Evolutionary conservation across 306 rosid species (phyloP).

Genomic region (Vigna radiata): DNA sequence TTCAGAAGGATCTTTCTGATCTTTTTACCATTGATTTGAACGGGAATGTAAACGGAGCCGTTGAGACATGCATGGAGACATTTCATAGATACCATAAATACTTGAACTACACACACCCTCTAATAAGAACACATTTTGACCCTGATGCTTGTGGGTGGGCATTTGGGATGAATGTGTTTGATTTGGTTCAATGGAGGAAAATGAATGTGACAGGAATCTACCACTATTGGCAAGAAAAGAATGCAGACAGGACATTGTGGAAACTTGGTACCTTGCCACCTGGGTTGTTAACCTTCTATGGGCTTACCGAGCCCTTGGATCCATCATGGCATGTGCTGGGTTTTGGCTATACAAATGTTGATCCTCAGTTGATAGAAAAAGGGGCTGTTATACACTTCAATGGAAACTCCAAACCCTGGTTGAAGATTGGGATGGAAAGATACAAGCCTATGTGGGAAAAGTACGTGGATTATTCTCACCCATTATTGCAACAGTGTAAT

Average conservation of each 20-base stretch:
- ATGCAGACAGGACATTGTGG: conserved; percentile 78
- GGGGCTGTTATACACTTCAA: conserved; percentile 81
- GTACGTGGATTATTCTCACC: conserved; percentile 65
- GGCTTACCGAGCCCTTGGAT: conserved; percentile 75
- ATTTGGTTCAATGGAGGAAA: conserved; percentile 81
- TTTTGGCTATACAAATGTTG: conserved; percentile 76
- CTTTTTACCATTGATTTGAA: conserved; percentile 72
- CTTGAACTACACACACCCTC: conserved; percentile 75
- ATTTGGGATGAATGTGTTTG: conserved; percentile 82
- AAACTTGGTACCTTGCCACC: conserved; percentile 87
- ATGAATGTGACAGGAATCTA: conserved; percentile 79
- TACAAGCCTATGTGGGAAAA: conserved; percentile 82
- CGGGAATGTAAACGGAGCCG: conserved; percentile 74
- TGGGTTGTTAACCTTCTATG: conserved; percentile 76
- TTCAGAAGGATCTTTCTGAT: conserved; percentile 70
- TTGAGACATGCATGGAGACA: conserved; percentile 88
- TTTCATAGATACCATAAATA: conserved; percentile 82
- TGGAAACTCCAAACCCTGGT: conserved; percentile 82
- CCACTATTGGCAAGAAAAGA: conserved; percentile 82
- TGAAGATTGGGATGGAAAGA: conserved; percentile 82
- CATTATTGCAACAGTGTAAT: conserved; percentile 64
- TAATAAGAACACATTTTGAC: conserved; percentile 72
- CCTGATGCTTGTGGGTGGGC: conserved; percentile 93
- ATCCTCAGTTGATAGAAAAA: conserved; percentile 57
- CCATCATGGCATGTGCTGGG: conserved; percentile 76